A percentile compares a stretch with the other conserved stretches of the same genome.
Conservation (phyloP, 23 red algal species). For the Pyropia haitanensis region DNA sequence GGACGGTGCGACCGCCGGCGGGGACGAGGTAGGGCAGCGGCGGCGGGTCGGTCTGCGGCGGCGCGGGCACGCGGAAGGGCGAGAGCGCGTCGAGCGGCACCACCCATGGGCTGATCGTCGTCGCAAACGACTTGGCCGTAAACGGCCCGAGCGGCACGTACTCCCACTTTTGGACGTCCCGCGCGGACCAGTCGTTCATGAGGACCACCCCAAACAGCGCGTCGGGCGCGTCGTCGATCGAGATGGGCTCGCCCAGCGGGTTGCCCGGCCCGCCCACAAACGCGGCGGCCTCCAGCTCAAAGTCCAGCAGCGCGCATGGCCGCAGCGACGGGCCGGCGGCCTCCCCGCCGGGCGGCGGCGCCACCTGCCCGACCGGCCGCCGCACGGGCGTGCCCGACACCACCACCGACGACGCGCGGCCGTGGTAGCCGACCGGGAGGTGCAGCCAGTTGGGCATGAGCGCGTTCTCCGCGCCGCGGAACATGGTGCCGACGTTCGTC, state of each 20-base stretch:
- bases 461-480: conserved; percentile 62
- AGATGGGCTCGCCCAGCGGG: conserved; percentile 26
- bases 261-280: conserved; percentile 46
- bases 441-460: conserved; percentile 67
- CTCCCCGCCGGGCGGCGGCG: background rate
- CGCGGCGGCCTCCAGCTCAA: conserved; percentile 55
- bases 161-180: conserved; percentile 85
- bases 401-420: conserved; percentile 62
- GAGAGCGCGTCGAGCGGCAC: conserved; percentile 62
- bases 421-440: conserved; percentile 75
- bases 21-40: conserved; percentile 32
- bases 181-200: conserved; percentile 82
- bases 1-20: too few species aligned
- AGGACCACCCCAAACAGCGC: conserved; percentile 56
- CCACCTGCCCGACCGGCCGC: conserved; percentile 59
- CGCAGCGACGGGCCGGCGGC: conserved; percentile 12
- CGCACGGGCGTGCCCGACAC: conserved; percentile 44
- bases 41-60: conserved; percentile 21
- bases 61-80: conserved; percentile 45
- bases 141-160: conserved; percentile 83
- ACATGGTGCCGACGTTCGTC: conserved; percentile 61
- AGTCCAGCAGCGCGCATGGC: conserved; percentile 42
- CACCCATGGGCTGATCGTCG: conserved; percentile 65
- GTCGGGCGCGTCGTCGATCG: conserved; percentile 17
- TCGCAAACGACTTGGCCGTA: conserved; percentile 71